These are phyloP conservation scores for Irpex sp. DNA, from an alignment of 1,284 basidiomycete genomes.

Conservation along the genomic window DNA sequence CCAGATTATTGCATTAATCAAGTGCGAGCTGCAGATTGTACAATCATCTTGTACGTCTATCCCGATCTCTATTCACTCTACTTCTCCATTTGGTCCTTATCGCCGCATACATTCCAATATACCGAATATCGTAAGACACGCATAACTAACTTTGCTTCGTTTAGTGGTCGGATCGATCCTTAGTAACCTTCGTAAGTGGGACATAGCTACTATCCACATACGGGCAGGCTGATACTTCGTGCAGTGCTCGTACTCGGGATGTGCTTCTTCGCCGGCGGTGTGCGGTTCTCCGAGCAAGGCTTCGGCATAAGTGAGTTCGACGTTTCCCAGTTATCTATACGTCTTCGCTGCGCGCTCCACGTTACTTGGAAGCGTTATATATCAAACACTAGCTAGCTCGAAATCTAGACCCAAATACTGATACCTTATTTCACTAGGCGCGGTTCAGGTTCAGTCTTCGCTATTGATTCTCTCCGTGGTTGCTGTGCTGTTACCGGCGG, in stretches of 20 bases:
- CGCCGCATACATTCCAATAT: too few species aligned
- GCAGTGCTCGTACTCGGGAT: conserved; percentile 78
- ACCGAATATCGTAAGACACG: too few species aligned
- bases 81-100: too few species aligned
- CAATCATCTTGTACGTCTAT: conserved; percentile 78
- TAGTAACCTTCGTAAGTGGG: conserved; percentile 73
- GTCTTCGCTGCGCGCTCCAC: too few species aligned
- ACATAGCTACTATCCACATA: too few species aligned
- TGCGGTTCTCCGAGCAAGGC: conserved; percentile 65
- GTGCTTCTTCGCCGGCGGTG: conserved; percentile 72
- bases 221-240: not conserved
- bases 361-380: too few species aligned
- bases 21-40: conserved; percentile 80
- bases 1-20: too few species aligned
- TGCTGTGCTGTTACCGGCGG: conserved; percentile 75
- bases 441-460: conserved; percentile 76
- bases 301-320: conserved; percentile 56
- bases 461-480: conserved; percentile 76
- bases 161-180: conserved; percentile 78
- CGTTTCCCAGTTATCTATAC: not conserved
- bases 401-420: too few species aligned
- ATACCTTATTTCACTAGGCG: too few species aligned
- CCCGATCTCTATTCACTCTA: too few species aligned
- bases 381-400: too few species aligned
- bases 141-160: too few species aligned